Conservation (phyloP, 192 early-diverging fungal genomes). For the Borealophlyctis nickersoniae region DNA sequence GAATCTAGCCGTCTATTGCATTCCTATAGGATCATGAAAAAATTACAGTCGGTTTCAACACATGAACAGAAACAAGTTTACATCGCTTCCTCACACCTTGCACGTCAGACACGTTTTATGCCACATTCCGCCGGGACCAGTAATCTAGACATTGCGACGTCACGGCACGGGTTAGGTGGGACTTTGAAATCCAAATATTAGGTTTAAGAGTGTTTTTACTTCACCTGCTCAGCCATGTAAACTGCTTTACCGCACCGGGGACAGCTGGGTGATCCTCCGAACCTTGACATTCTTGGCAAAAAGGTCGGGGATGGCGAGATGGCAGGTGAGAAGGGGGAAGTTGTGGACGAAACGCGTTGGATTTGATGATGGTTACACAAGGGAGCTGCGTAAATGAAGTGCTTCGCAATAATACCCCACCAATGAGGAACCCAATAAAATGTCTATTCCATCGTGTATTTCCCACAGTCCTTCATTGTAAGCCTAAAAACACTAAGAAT, state of each 20-base stretch:
- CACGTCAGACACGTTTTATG: slow-evolving; percentile 34
- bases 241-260: slow-evolving; percentile 41
- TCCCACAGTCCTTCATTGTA: too few relatives aligned
- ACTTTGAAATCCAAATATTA: neutral
- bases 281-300: slow-evolving; percentile 21
- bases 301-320: too few relatives aligned
- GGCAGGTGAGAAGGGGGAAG: too few relatives aligned
- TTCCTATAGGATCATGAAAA: slow-evolving; percentile 20
- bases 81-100: slow-evolving; percentile 5
- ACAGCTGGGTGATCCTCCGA: slow-evolving; percentile 37
- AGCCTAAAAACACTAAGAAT: too few relatives aligned
- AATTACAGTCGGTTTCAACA: neutral
- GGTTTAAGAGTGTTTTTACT: neutral
- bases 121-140: slow-evolving; percentile 37
- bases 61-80: neutral
- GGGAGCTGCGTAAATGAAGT: too few relatives aligned
- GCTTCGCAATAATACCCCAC: too few relatives aligned
- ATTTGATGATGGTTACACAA: too few relatives aligned
- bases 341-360: too few relatives aligned
- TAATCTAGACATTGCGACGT: slow-evolving; percentile 8
- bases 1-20: slow-evolving; percentile 48
- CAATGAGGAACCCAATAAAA: too few relatives aligned
- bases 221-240: slow-evolving; percentile 42
- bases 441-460: too few relatives aligned
- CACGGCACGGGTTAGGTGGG: neutral